Evolutionary conservation across 305 asterid species (phyloP).

Genomic region (Solanum aculeatissimum): DNA sequence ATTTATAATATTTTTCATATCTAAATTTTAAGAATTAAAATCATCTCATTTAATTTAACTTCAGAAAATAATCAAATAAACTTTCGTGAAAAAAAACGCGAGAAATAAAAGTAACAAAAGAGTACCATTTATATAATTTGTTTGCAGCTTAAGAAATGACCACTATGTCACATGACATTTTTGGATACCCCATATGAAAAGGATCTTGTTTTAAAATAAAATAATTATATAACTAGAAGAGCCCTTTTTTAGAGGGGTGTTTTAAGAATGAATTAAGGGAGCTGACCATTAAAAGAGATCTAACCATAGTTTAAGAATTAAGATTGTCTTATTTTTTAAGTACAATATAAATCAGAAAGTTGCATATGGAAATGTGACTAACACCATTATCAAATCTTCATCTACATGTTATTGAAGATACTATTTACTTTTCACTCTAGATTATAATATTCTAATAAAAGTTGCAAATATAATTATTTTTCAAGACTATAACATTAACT

Average conservation of each 20-base stretch:
- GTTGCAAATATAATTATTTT: neutral
- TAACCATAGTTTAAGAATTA: neutral
- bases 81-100: neutral
- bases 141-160: neutral
- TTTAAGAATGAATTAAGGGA: neutral
- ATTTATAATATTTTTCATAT: neutral
- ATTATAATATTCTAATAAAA: neutral
- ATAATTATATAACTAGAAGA: neutral
- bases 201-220: conserved; percentile 10
- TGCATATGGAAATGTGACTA: conserved; percentile 26
- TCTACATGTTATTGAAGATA: conserved; percentile 12
- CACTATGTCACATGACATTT: conserved; percentile 17
- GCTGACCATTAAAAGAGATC: neutral
- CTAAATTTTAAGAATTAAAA: neutral
- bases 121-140: neutral
- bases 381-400: conserved; percentile 26
- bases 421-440: neutral
- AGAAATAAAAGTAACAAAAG: neutral
- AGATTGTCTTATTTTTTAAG: neutral
- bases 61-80: neutral
- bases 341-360: neutral
- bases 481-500: neutral
- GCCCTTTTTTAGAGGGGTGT: neutral
- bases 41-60: neutral
- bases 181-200: conserved; percentile 12